phyloP scores from a whole-genome alignment of 2,329 filamentous ascomycete species.

The Calonectria henricotiae region DNA sequence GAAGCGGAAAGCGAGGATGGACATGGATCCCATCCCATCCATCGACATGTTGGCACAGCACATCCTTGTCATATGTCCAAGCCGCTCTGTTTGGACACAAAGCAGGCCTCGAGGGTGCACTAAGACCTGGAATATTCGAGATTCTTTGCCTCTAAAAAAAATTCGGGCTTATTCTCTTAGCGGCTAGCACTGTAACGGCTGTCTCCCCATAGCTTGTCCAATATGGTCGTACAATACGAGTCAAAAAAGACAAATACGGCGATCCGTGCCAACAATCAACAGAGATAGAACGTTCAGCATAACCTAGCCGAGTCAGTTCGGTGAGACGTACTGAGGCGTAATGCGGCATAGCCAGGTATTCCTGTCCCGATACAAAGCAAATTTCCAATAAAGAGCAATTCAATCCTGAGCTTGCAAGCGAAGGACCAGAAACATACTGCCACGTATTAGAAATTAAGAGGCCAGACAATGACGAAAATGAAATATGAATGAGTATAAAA shows the following conservation, averaged over 20 bases:
- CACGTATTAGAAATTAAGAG: too few relatives aligned
- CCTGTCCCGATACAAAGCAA: not conserved
- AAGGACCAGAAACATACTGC: too few relatives aligned
- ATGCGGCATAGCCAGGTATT: not conserved
- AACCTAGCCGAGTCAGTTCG: not conserved
- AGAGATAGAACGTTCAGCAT: not conserved
- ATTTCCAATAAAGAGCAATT: not conserved
- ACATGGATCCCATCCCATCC: constrained; percentile 37
- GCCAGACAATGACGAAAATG: too few relatives aligned
- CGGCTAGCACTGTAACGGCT: not conserved
- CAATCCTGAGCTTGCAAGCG: not conserved
- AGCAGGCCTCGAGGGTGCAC: not conserved
- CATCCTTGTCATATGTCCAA: constrained; percentile 25
- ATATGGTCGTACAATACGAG: constrained; percentile 1
- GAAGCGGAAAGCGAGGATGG: constrained; percentile 28
- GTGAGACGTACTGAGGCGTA: not conserved
- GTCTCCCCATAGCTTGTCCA: too few relatives aligned
- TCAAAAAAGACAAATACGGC: constrained; percentile 10
- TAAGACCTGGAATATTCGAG: not conserved
- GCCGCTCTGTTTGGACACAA: not conserved
- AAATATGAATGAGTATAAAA: too few relatives aligned
- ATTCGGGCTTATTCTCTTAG: not conserved
- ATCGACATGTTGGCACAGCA: constrained; percentile 9
- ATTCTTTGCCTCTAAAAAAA: not conserved
- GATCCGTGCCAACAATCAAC: constrained; percentile 11